Evolutionary conservation across 1,284 basidiomycete genomes (phyloP).

Genomic region (Omphalotus olearius): DNA sequence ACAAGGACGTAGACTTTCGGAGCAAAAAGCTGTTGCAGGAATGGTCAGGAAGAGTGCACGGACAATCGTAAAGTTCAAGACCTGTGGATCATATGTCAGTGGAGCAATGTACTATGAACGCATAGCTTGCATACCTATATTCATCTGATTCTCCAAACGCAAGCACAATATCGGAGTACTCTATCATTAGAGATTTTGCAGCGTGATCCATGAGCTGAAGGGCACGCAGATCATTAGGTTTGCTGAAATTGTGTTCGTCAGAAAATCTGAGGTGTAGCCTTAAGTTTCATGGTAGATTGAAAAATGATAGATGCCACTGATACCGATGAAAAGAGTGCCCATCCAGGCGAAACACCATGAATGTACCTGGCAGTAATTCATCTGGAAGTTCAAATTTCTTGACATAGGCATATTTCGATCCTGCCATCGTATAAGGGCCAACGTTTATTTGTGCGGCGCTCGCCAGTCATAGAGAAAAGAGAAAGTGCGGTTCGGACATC

Average conservation of each 20-base stretch:
- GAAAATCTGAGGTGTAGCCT: conserved; percentile 62
- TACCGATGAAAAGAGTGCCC: conserved; percentile 95
- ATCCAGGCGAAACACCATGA: conserved; percentile 86
- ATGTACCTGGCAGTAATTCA: conserved; percentile 79
- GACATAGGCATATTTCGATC: conserved; percentile 90
- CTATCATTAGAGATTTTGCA: conserved; percentile 78
- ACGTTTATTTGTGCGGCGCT: no score
- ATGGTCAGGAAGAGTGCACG: background rate
- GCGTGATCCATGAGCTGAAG: conserved; percentile 92
- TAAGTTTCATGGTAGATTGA: background rate
- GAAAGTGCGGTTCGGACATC: no score
- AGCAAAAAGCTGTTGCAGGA: conserved; percentile 73
- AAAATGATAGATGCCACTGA: background rate
- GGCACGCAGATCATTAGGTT: conserved; percentile 90
- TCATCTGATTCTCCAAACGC: conserved; percentile 98
- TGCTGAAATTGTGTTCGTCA: conserved; percentile 76
- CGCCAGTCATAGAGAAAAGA: no score
- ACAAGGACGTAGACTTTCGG: conserved; percentile 69
- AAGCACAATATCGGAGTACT: conserved; percentile 78
- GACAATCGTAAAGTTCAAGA: background rate
- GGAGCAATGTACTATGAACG: background rate
- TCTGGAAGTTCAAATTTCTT: conserved; percentile 89
- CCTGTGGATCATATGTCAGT: background rate
- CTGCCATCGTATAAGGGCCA: conserved; percentile 70
- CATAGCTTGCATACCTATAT: conserved; percentile 63